Evolutionary conservation across 169 alveolate species (phyloP).

Genomic region (Plasmodium gaboni): DNA sequence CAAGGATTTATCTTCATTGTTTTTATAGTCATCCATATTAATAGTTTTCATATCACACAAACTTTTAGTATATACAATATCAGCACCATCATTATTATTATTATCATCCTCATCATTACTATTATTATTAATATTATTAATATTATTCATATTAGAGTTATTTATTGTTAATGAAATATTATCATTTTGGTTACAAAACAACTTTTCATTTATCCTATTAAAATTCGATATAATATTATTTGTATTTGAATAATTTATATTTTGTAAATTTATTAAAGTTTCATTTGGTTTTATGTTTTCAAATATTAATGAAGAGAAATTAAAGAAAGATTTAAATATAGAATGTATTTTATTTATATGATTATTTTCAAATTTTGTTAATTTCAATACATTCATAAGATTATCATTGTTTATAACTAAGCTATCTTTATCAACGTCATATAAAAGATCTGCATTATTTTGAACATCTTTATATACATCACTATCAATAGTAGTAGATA

Average conservation of each 20-base stretch:
- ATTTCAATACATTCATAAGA: slow-evolving; percentile 30
- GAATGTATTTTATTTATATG: slow-evolving; percentile 44
- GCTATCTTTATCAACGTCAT: slow-evolving; percentile 48
- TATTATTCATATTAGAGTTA: neutral
- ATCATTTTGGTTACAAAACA: neutral
- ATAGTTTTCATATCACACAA: no score
- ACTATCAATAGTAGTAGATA: slow-evolving; percentile 48
- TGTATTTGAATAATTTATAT: slow-evolving; percentile 5
- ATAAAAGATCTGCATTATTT: slow-evolving; percentile 32
- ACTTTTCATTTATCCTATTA: neutral
- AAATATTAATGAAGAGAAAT: slow-evolving; percentile 47
- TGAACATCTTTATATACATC: slow-evolving; percentile 55
- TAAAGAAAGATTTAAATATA: slow-evolving; percentile 45
- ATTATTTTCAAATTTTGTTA: slow-evolving; percentile 71
- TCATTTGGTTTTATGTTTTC: slow-evolving; percentile 31
- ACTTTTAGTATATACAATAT: no score
- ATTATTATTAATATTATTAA: neutral
- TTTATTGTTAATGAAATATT: neutral
- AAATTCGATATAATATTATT: neutral
- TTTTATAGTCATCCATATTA: no score
- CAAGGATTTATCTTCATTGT: no score
- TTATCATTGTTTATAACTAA: slow-evolving; percentile 41
- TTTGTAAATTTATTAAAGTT: neutral
- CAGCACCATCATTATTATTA: neutral
- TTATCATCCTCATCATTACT: neutral